Base-by-base conservation (phyloP, 2,329 filamentous ascomycete species). In the Botryotinia convoluta region DNA sequence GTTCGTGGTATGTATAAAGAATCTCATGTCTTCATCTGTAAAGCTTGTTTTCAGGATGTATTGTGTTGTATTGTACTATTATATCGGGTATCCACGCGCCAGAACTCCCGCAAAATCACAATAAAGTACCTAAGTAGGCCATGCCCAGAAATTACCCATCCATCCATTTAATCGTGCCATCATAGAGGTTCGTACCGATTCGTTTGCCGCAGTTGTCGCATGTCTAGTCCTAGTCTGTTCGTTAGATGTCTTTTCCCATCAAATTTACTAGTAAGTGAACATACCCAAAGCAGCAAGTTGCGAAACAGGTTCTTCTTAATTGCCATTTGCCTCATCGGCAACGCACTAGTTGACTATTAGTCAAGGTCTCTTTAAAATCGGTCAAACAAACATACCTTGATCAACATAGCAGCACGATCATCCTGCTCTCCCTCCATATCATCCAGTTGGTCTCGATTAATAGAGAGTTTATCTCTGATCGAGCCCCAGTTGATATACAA, bases 91-190 rank as follows among this genome's bases (percentile, higher is more conserved):
- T 20, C 18, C 12, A 37, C 22, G 26, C 64, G 35, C 35, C 64
- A 32, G 37, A 57, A 29, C 26, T 14, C 65, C 35, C 48, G 20
- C 20, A 68, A 57, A 42, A 4, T 18, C 35, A 42, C 65, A 68
- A 54, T n/a, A 22, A 57, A n/a, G 35, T 68, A 29, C 65, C 65
- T 42, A 57, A 68, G 65, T 68, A 57, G 65, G 37, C n/a, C 16
- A 44, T 22, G n/a, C 39, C 61, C n/a, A 64, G 3, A 45, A 32
- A 7, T 22, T 8, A 32, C 29, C n/a, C 39, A 44, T 32, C 37
- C 44, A 65, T 48, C 10, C 12, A 35, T 26, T 51, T 7, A 16
- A 51, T 51, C 26, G 26, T n/a, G 48, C 45, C 22, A 39, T 67
- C 45, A 26, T 20, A 29, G 18, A 29, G 26, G 10, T 7, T 51